Conservation (phyloP, 257 asterid species). For the Galeopsis tetrahit region DNA sequence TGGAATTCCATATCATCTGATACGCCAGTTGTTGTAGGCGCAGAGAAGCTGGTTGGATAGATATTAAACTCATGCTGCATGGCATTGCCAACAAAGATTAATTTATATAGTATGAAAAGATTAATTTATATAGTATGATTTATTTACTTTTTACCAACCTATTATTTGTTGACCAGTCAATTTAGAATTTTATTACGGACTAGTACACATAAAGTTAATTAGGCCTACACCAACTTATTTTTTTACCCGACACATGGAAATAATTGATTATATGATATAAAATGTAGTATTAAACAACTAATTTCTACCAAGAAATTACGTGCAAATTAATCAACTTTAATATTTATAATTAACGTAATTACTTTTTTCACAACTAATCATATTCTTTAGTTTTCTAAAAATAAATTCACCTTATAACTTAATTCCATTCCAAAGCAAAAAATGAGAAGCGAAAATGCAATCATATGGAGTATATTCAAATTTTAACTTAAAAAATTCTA, state of each 20-base stretch:
- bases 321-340: neutral
- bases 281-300: neutral
- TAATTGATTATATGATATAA: neutral
- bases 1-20: constrained; percentile 28
- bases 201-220: constrained; percentile 21
- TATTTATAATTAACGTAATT: neutral
- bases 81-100: neutral
- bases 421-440: neutral
- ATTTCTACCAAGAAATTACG: too few species aligned
- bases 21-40: constrained; percentile 26
- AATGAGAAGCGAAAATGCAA: neutral
- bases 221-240: constrained; percentile 24
- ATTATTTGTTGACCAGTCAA: constrained; percentile 9
- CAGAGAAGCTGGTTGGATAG: constrained; percentile 23
- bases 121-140: too few species aligned
- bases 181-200: neutral
- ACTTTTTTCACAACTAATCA: neutral
- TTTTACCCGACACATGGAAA: neutral
- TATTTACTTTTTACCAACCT: too few species aligned
- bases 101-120: too few species aligned
- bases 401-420: neutral
- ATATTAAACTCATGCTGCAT: too few species aligned
- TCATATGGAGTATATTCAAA: neutral
- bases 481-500: neutral
- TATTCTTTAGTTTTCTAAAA: too few species aligned